Base-by-base conservation (phyloP, 1,284 basidiomycete species). In the Dichomitus squalens region DNA sequence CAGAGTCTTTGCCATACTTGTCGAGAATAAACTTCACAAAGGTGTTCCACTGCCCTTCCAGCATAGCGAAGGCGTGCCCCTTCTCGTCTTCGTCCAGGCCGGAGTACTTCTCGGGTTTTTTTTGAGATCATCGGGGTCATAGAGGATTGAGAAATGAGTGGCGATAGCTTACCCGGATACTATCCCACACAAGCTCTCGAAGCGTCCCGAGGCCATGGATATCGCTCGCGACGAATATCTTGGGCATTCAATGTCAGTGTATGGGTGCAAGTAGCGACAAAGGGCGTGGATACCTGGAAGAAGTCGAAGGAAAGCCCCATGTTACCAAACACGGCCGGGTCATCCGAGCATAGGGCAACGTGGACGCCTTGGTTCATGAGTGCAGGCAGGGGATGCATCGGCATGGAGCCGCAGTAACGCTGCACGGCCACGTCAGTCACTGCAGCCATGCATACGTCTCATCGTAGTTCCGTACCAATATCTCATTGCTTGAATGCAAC, bases 321-420 rank as follows among this genome's bases (percentile, higher is more conserved):
- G 64, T 88, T 89, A 21, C 88, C 87, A 67, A 92, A 92, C n/a
- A 86, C 78, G 1, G 84, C 76, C 3, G 90, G 88, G 64, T 92
- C 90, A 66, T 92, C 90, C 4, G 86, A 89, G 65, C 79, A 84
- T 2, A 92, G 76, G 0, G 83, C 84, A 7, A 92, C 82, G 8
- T 84, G 83, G 3, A 91, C 79, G 3, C 89, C 87, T 54, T 88
- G 75, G 67, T 89, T 90, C 49, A 92, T 68, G 49, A 91, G 69
- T 18, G 82, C 76, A 0, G 87, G 85, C 16, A 90, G 74, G 4
- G 87, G 87, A 66, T 90, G 88, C 79, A 85, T 87, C 1, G 84
- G 85, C 82, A 90, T 89, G 6, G 88, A 89, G 16, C 86, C 84
- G 7, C 87, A 86, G 55, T 89, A 72, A 29, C 87, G 82, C 86